phyloP scores from a whole-genome alignment of 345 rosid genomes.

The Salix koriyanagi region DNA sequence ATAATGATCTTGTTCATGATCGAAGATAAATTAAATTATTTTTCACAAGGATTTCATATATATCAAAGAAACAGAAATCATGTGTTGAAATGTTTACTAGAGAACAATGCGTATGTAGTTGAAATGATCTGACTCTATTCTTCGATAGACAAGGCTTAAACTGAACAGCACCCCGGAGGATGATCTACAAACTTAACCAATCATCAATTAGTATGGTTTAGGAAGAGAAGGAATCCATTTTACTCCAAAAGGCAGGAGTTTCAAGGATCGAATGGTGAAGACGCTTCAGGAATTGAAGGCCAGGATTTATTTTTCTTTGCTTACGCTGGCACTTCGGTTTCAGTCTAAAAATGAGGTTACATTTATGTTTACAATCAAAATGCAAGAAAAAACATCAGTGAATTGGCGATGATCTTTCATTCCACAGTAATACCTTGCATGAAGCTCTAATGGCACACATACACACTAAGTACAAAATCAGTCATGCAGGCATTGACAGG shows the following conservation, averaged over 20 bases:
- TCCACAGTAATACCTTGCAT: background rate
- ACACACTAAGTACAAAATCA: background rate
- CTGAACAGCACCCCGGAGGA: background rate
- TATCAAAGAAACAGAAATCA: too few species aligned
- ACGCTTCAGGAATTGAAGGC: constrained; percentile 18
- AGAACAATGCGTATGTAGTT: too few species aligned
- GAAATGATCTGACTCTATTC: too few species aligned
- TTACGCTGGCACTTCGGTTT: background rate
- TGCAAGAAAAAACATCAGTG: background rate
- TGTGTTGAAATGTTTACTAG: too few species aligned
- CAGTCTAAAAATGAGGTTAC: background rate
- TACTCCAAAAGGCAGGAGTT: constrained; percentile 20
- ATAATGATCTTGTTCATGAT: too few species aligned
- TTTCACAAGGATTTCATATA: too few species aligned
- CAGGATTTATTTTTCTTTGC: background rate
- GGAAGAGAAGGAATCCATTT: constrained; percentile 37
- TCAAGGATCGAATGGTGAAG: constrained; percentile 18
- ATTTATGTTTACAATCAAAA: background rate
- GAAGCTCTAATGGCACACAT: background rate
- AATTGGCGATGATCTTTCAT: background rate
- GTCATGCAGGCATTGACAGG: background rate
- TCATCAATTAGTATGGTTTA: constrained; percentile 4
- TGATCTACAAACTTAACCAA: background rate
- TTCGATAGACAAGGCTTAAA: too few species aligned
- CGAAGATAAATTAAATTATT: too few species aligned